Conservation (phyloP, 768 basidiomycete genomes). For the Podaxis mareebaensis region DNA sequence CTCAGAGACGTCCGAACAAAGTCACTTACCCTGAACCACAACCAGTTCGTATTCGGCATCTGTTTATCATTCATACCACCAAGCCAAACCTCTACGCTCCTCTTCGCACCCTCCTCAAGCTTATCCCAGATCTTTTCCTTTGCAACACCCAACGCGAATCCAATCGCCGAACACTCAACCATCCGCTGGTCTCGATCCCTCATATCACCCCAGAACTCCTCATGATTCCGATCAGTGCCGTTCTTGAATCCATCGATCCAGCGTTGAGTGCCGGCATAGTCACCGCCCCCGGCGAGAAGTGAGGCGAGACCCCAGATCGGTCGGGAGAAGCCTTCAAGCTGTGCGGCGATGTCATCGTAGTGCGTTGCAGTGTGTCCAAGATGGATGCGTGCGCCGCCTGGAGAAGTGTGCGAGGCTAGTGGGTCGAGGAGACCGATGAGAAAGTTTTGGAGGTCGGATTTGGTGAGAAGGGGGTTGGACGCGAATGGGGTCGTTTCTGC, state of each 20-base stretch:
- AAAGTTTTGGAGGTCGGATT: slow-evolving; percentile 57
- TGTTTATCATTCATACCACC: slow-evolving; percentile 79
- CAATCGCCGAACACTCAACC: slow-evolving; percentile 81
- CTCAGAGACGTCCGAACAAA: background rate
- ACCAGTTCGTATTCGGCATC: slow-evolving; percentile 84
- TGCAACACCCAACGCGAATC: slow-evolving; percentile 68
- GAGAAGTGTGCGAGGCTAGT: slow-evolving; percentile 67
- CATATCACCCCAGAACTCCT: slow-evolving; percentile 79
- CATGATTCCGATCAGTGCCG: slow-evolving; percentile 65
- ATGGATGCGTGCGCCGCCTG: slow-evolving; percentile 70
- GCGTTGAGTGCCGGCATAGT: slow-evolving; percentile 55
- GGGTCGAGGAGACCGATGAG: slow-evolving; percentile 64
- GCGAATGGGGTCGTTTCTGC: slow-evolving; percentile 43
- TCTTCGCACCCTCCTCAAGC: slow-evolving; percentile 51
- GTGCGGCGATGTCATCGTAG: slow-evolving; percentile 70
- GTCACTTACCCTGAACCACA: slow-evolving; percentile 70
- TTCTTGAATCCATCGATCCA: slow-evolving; percentile 68
- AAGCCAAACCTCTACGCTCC: slow-evolving; percentile 64
- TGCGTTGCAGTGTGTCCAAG: slow-evolving; percentile 72
- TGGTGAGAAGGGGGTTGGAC: slow-evolving; percentile 62
- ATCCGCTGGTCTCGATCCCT: slow-evolving; percentile 76
- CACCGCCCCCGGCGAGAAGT: slow-evolving; percentile 62
- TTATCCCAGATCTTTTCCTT: slow-evolving; percentile 66
- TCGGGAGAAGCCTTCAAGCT: slow-evolving; percentile 75
- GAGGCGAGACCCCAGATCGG: slow-evolving; percentile 77